Evolutionary conservation across 2,329 filamentous ascomycete species (phyloP).

Genomic region (Emydomyces testavorans): DNA sequence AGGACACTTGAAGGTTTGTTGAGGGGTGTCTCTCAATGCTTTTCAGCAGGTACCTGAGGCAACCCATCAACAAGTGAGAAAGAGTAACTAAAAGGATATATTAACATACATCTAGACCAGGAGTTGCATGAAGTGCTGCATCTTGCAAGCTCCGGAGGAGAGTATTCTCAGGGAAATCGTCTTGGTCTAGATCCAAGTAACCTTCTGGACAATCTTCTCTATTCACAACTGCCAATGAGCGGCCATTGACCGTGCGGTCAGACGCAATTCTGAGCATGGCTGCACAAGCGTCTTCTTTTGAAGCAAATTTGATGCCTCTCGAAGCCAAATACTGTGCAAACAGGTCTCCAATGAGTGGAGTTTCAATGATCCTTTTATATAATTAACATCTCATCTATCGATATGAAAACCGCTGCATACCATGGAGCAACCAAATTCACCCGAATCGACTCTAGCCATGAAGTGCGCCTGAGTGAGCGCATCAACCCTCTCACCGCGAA

Average conservation of each 20-base stretch:
- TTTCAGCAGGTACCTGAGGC: background rate
- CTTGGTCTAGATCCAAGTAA: conserved; percentile 28
- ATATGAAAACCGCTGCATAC: conserved; percentile 26
- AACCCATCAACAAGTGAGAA: background rate
- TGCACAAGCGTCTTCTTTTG: conserved; percentile 32
- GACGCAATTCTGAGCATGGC: conserved; percentile 23
- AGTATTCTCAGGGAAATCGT: conserved; percentile 25
- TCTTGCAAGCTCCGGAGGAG: conserved; percentile 45
- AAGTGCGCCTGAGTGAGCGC: conserved; percentile 26
- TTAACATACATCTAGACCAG: conserved; percentile 6
- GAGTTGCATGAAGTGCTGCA: conserved; percentile 46
- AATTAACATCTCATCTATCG: conserved; percentile 19
- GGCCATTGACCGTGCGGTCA: conserved; percentile 24
- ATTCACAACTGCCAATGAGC: conserved; percentile 27
- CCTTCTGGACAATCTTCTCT: conserved; percentile 24
- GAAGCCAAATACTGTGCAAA: conserved; percentile 34
- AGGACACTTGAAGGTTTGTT: too few species aligned
- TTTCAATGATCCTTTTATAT: conserved; percentile 9
- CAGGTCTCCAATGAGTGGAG: conserved; percentile 11
- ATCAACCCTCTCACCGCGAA: conserved; percentile 32
- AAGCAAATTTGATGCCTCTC: conserved; percentile 20
- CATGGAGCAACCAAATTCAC: conserved; percentile 32
- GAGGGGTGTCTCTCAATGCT: too few species aligned
- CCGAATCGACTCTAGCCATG: conserved; percentile 23
- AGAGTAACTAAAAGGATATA: background rate